These are phyloP conservation scores for Lepidium africanum DNA, from an alignment of 345 rosid genomes.

Conservation along the genomic window DNA sequence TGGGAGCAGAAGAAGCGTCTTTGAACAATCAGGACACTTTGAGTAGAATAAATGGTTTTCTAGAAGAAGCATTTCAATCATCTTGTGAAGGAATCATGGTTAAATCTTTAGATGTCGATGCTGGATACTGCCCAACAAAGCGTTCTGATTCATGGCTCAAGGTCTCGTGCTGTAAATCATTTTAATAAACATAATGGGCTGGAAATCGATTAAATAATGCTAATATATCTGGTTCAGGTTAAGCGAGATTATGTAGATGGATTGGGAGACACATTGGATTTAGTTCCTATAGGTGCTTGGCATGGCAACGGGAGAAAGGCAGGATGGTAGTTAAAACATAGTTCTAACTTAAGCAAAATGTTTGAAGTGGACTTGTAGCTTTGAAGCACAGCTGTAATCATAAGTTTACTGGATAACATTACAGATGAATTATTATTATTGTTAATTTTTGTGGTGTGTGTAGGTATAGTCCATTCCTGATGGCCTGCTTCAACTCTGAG, in stretches of 20 bases:
- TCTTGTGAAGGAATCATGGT: constrained; percentile 90
- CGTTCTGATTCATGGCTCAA: constrained; percentile 85
- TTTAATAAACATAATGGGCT: not conserved
- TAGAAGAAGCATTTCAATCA: constrained; percentile 57
- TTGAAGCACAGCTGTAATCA: not conserved
- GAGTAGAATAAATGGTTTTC: constrained; percentile 46
- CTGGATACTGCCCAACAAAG: constrained; percentile 77
- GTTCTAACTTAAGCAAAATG: not conserved
- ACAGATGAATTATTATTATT: not conserved
- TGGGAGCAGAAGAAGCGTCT: constrained; percentile 52
- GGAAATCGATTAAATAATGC: not conserved
- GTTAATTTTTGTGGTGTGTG: no score
- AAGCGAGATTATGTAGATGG: constrained; percentile 88
- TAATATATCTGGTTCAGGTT: constrained; percentile 41
- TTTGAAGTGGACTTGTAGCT: not conserved
- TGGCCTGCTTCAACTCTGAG: constrained; percentile 86
- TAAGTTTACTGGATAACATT: not conserved
- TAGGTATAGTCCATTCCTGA: constrained; percentile 93
- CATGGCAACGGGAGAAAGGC: constrained; percentile 94
- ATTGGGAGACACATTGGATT: constrained; percentile 72
- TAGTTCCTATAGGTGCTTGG: constrained; percentile 96
- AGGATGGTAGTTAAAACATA: constrained; percentile 53
- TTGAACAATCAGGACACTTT: constrained; percentile 37
- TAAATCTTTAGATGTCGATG: constrained; percentile 60
- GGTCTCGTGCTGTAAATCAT: constrained; percentile 33